Conservation (phyloP, 2,329 filamentous ascomycete genomes). For the Fusarium sp. region DNA sequence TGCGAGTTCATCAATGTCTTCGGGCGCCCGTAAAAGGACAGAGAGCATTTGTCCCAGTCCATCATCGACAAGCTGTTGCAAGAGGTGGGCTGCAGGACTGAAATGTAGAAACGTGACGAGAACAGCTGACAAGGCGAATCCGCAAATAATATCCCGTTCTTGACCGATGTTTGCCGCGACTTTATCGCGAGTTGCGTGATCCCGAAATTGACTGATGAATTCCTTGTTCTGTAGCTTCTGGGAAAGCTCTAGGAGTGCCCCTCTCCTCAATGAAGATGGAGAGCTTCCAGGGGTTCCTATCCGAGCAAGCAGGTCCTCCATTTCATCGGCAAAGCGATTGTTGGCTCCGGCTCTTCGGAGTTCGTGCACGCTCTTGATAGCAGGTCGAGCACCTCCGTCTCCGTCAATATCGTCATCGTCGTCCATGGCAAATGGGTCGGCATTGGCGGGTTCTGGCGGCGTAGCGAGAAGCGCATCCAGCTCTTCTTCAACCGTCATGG, state of each 20-base stretch:
- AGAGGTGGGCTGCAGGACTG: constrained; percentile 67
- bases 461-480: constrained; percentile 38
- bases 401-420: constrained; percentile 49
- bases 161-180: constrained; percentile 70
- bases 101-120: constrained; percentile 70
- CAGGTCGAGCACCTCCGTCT: constrained; percentile 56
- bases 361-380: constrained; percentile 72
- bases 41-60: constrained; percentile 65
- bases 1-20: constrained; percentile 69
- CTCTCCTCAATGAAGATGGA: constrained; percentile 63
- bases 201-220: constrained; percentile 76
- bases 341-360: constrained; percentile 73
- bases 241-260: constrained; percentile 68
- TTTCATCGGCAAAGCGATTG: constrained; percentile 71
- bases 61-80: constrained; percentile 65
- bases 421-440: constrained; percentile 40
- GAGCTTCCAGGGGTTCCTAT: constrained; percentile 62
- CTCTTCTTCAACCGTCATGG: constrained; percentile 35
- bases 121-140: constrained; percentile 72
- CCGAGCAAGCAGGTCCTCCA: constrained; percentile 71
- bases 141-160: constrained; percentile 69
- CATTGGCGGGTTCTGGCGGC: constrained; percentile 34
- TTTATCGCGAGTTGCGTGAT: constrained; percentile 75
- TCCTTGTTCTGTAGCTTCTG: constrained; percentile 68
- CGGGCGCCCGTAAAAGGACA: constrained; percentile 61